These are phyloP conservation scores for Syncephalastrum racemosum DNA, from an alignment of 371 early-diverging fungal genomes.

Conservation along the genomic window DNA sequence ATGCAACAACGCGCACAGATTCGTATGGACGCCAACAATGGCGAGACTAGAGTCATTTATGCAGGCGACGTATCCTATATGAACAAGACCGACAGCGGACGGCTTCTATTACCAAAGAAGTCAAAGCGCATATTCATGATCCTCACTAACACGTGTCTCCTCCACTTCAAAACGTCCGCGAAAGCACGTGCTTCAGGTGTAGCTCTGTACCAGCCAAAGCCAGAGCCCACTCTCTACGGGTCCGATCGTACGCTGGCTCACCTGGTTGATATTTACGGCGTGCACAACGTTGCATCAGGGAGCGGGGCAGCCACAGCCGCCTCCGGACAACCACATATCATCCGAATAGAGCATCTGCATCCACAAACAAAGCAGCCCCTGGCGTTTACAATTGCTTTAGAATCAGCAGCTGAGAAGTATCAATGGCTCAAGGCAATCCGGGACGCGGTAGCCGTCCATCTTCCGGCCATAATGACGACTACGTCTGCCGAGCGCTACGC, in stretches of 20 bases:
- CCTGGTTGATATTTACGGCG: constrained; percentile 26
- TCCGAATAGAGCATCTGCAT: constrained; percentile 38
- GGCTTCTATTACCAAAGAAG: constrained; percentile 10
- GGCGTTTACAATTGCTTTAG: constrained; percentile 17
- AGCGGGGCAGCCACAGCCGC: too few relatives aligned
- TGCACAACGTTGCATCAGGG: constrained; percentile 18
- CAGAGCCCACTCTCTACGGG: constrained; percentile 8
- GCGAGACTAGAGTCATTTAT: constrained; percentile 24
- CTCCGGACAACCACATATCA: constrained; percentile 6
- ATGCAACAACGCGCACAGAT: constrained; percentile 3
- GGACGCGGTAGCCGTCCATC: constrained; percentile 18
- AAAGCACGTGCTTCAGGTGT: constrained; percentile 31
- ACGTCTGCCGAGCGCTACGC: constrained; percentile 22
- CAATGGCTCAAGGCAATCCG: constrained; percentile 35
- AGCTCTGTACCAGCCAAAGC: constrained; percentile 14
- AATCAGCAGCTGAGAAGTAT: constrained; percentile 17
- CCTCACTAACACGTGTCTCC: constrained; percentile 30
- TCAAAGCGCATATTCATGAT: constrained; percentile 29
- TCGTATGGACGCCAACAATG: constrained; percentile 1
- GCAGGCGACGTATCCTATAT: constrained; percentile 29
- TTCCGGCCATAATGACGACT: constrained; percentile 16
- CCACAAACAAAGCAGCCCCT: constrained; percentile 24
- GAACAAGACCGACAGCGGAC: constrained; percentile 17
- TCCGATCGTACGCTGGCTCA: constrained; percentile 17
- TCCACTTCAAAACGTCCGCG: constrained; percentile 32